Evolutionary conservation across 441 rosid species (phyloP).

Genomic region (Metrosideros polymorpha): DNA sequence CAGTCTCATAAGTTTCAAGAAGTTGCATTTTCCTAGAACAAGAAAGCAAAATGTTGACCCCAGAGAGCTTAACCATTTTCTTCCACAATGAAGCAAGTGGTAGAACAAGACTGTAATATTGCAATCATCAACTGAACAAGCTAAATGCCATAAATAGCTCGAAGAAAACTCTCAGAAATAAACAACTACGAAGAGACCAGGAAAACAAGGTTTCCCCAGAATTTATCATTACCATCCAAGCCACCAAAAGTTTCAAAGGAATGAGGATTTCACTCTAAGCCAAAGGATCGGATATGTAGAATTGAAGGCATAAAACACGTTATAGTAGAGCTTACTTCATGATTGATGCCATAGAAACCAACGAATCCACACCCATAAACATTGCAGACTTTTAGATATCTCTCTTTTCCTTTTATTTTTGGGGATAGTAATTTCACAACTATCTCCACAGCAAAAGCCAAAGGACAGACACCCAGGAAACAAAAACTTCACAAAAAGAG

Average conservation of each 20-base stretch:
- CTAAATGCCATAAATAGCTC: background rate
- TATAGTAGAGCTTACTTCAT: background rate
- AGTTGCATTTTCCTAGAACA: background rate
- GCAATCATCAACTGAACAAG: background rate
- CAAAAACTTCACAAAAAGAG: background rate
- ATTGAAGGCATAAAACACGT: background rate
- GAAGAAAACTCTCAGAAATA: background rate
- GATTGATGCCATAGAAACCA: background rate
- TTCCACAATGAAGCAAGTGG: background rate
- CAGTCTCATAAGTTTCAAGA: background rate
- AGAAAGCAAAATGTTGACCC: background rate
- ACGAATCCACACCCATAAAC: background rate
- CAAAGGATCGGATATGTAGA: background rate
- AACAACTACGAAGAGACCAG: background rate
- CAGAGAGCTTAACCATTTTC: background rate
- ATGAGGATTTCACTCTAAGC: background rate
- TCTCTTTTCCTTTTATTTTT: background rate
- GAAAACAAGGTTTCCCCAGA: background rate
- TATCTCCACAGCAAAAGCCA: background rate
- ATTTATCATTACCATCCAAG: background rate
- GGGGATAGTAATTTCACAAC: background rate
- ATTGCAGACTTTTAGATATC: background rate
- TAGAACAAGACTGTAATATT: background rate
- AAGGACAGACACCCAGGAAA: background rate
- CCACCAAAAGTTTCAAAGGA: background rate